Evolutionary conservation across 345 rosid genomes (phyloP), one percentile per base, ranked within the genome.

Genomic region (Eucalyptus shirleyi): DNA sequence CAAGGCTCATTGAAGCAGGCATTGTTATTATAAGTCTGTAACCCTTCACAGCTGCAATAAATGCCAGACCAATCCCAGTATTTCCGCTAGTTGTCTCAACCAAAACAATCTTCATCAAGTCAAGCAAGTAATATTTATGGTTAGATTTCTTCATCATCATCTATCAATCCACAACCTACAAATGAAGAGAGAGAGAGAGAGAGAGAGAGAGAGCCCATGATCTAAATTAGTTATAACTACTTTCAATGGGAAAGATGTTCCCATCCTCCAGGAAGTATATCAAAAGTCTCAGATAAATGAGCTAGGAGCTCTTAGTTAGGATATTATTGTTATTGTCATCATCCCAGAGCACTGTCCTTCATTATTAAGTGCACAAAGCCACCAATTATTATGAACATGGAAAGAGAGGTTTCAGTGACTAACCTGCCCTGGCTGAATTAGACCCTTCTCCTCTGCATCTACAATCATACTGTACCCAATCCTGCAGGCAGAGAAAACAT

Each of bases 21-120:
- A 96, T 96, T 47, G 96, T 94, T 80, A 96, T 93, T 72, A 96
- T 95, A 49, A 95, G 95, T 87, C 42, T 94, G 92, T 96, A 96
- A 69, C 98, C 95, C 92, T 94, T 96, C 23, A 95, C 96, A 67
- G 98, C 97, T 56, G 97, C 97, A 90, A 94, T 92, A 90, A 96
- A 96, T 87, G 97, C 98, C 93, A 96, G 90, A 81, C 97, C 96
- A 23, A 95, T 95, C 88, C 96, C 94, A 82, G 97, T 95, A 88
- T 96, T 96, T 13, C 97, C 96, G 13, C 97, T 96, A n/a, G 96
- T 95, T n/a, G 96, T 96, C 95, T 96, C 98, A 8, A 96, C 95
- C 86, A 95, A 91, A 90, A 94, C 93, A 91, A 96, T 95, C 97
- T 96, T 88, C 88, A 93, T 59, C 89, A 87, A 88, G 37, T 40